Conservation (phyloP, 148 eudicot genomes). For the Arbutus unedo region DNA sequence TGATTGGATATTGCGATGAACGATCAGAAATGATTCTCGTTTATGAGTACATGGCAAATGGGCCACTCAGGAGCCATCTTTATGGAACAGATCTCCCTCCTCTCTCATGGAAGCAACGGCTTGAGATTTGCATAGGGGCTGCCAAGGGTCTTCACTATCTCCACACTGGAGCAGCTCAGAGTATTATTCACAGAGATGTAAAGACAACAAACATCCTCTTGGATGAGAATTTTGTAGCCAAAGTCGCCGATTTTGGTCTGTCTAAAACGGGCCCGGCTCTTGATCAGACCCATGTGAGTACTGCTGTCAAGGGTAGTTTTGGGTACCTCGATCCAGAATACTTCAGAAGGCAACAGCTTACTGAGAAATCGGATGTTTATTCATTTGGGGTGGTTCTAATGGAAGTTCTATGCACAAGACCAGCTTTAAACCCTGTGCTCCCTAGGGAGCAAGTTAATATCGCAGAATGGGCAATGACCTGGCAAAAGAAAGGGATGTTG, state of each 20-base stretch:
- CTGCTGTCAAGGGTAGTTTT: constrained; percentile 96
- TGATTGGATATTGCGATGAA: constrained; percentile 94
- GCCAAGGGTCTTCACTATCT: constrained; percentile 96
- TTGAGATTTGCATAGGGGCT: constrained; percentile 95
- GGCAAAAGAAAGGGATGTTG: constrained; percentile 98
- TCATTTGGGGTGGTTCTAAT: constrained; percentile 93
- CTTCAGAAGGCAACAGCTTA: constrained; percentile 88
- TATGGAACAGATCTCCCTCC: constrained; percentile 83
- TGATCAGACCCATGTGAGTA: constrained; percentile 96
- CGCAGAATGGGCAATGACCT: constrained; percentile 97
- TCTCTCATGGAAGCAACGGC: constrained; percentile 89
- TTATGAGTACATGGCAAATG: constrained; percentile 96
- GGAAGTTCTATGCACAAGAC: constrained; percentile 94
- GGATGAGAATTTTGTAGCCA: constrained; percentile 86
- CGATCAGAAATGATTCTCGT: constrained; percentile 95
- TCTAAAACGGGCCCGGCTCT: constrained; percentile 88
- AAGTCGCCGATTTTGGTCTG: constrained; percentile 96
- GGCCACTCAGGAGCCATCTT: constrained; percentile 95
- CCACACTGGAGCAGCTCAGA: constrained; percentile 89
- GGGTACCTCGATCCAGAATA: constrained; percentile 97
- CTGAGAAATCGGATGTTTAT: constrained; percentile 93
- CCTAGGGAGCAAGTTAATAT: constrained; percentile 95
- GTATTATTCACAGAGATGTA: constrained; percentile 93
- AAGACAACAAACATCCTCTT: constrained; percentile 95
- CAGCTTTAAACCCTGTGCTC: constrained; percentile 91